phyloP scores from a whole-genome alignment of 257 asterid genomes.

The Nicotiana knightiana region DNA sequence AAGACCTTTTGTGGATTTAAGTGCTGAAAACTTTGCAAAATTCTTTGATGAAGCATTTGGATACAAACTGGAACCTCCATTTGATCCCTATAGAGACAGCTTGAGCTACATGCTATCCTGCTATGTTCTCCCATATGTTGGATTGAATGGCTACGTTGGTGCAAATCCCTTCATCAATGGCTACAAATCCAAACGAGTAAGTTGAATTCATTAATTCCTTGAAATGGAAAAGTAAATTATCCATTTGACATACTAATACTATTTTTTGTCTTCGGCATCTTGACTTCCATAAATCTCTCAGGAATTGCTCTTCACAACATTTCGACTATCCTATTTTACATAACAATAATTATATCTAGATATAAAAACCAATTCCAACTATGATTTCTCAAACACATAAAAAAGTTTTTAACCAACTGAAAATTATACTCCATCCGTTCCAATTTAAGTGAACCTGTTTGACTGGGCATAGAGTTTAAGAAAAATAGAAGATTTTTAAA shows the following conservation, averaged over 20 bases:
- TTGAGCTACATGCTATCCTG: slow-evolving; percentile 38
- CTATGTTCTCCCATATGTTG: slow-evolving; percentile 38
- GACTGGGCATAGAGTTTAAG: too few species aligned
- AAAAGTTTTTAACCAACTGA: too few species aligned
- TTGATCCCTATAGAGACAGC: slow-evolving; percentile 40
- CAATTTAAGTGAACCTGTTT: too few species aligned
- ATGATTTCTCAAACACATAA: too few species aligned
- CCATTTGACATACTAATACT: background rate
- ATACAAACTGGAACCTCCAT: slow-evolving; percentile 33
- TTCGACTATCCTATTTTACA: too few species aligned
- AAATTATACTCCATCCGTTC: too few species aligned
- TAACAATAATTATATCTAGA: too few species aligned
- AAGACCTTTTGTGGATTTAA: slow-evolving; percentile 39
- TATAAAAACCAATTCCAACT: too few species aligned
- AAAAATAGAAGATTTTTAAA: too few species aligned
- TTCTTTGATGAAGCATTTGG: slow-evolving; percentile 40
- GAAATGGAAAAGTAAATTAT: too few species aligned
- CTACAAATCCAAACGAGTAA: slow-evolving; percentile 20
- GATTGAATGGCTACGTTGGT: slow-evolving; percentile 44
- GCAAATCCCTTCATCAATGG: slow-evolving; percentile 39
- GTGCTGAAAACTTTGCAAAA: slow-evolving; percentile 32
- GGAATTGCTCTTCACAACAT: too few species aligned
- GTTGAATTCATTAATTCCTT: background rate
- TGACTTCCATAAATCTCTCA: too few species aligned
- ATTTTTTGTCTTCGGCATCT: background rate